Evolutionary conservation across 345 rosid genomes (phyloP), one percentile per base, ranked within the genome.

Genomic region (Gossypioides kirkii): DNA sequence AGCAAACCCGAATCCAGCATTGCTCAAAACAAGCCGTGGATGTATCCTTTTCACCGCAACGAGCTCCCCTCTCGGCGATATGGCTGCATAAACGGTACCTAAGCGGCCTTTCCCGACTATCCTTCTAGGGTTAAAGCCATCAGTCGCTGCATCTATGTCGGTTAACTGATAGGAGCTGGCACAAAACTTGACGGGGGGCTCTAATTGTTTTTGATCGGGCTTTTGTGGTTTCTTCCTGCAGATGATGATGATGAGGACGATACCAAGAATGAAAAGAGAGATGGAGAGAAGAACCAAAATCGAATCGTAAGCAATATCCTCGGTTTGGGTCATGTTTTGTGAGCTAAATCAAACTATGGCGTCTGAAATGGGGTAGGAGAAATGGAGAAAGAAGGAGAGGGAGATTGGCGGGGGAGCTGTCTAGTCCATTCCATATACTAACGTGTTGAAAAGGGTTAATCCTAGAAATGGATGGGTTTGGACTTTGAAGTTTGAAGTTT

Each of bases 31-130:
- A 36, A 89, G 80, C 62, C 88, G 78, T 14, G 97, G 86, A 71
- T 93, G 92, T 41, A 88, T 89, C 80, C 98, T 80, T 78, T 93
- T 93, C 8, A 88, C 88, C 2, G 92, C 93, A 1, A 88, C 90
- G 3, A 86, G 77, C 64, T 82, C 83, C 4, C 81, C 83, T 1
- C 54, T 32, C 11, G 86, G 61, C 28, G 90, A 60, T 10, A 78
- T 66, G 3, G 86, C 97, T 2, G 89, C 86, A 56, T 88, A 93
- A 13, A 91, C 92, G 2, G 87, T 87, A 10, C 98, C 95, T 41
- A 91, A 77, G 25, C 81, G 85, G 50, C 95, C 97, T 47, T 66
- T 76, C 0, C 95, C 97, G 25, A 93, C 49, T 74, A 93, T 78
- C 78, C 88, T 76, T 26, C 83, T 72, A 56, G 75, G 82, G 79